These are phyloP conservation scores for Suillus tomentosus DNA, from an alignment of 768 basidiomycete species.

Conservation along the genomic window DNA sequence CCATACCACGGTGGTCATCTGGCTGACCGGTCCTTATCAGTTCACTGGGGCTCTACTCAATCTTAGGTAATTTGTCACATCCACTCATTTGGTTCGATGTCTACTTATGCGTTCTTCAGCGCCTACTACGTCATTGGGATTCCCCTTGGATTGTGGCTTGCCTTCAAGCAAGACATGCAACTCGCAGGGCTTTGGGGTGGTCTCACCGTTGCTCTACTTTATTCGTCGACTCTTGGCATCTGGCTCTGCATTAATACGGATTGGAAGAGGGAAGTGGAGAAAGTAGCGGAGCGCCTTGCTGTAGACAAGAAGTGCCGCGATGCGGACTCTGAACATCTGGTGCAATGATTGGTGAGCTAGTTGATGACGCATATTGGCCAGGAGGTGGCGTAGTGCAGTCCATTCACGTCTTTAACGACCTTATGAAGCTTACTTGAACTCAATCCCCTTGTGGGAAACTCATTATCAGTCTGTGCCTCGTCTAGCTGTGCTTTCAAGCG, in stretches of 20 bases:
- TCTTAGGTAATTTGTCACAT: constrained; percentile 47
- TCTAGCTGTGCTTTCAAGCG: background rate
- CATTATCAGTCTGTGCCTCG: background rate
- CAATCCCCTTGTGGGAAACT: constrained; percentile 5
- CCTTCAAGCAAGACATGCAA: constrained; percentile 60
- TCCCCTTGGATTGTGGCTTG: constrained; percentile 78
- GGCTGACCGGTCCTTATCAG: constrained; percentile 33
- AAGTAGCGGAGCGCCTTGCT: constrained; percentile 52
- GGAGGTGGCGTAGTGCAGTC: background rate
- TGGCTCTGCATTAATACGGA: constrained; percentile 57
- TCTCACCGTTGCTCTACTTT: constrained; percentile 64
- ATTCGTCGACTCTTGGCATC: constrained; percentile 53
- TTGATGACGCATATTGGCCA: background rate
- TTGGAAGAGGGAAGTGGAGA: constrained; percentile 66
- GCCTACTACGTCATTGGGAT: constrained; percentile 84
- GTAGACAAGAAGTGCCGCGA: constrained; percentile 38
- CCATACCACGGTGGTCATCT: background rate
- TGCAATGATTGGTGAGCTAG: background rate
- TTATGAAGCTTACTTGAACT: constrained; percentile 1
- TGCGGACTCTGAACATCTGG: background rate
- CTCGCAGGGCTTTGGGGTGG: constrained; percentile 87
- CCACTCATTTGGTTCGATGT: background rate
- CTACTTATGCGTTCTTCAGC: constrained; percentile 31
- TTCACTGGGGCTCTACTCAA: constrained; percentile 81
- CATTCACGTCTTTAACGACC: constrained; percentile 1